Conservation (phyloP, 2,329 filamentous ascomycete genomes). For the Zasmidium angulare region DNA sequence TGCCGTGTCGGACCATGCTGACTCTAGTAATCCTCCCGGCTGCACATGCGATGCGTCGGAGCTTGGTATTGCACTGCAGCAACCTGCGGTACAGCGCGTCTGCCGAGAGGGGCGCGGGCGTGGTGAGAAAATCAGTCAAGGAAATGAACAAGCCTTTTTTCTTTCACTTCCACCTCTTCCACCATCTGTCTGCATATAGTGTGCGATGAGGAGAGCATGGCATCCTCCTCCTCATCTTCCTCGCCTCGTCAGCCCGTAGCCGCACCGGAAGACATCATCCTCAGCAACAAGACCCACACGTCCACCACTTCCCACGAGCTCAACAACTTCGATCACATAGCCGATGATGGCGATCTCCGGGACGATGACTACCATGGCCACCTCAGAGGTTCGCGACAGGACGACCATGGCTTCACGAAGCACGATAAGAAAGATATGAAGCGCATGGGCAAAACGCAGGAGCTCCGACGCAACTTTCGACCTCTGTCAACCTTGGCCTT, state of each 20-base stretch:
- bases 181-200: neutral
- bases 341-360: slow-evolving; percentile 14
- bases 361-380: slow-evolving; percentile 22
- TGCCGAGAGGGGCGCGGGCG: neutral
- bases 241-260: slow-evolving; percentile 1
- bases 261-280: slow-evolving; percentile 18
- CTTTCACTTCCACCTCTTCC: neutral
- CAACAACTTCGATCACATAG: slow-evolving; percentile 17
- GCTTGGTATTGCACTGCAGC: neutral
- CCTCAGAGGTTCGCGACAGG: slow-evolving; percentile 14
- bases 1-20: neutral
- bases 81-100: neutral
- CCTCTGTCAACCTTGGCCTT: slow-evolving; percentile 51
- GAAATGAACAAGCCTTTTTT: neutral
- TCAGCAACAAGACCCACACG: slow-evolving; percentile 20
- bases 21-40: neutral
- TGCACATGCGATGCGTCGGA: neutral
- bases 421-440: slow-evolving; percentile 45
- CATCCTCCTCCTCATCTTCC: slow-evolving; percentile 25
- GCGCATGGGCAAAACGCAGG: slow-evolving; percentile 50
- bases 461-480: slow-evolving; percentile 51
- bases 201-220: neutral
- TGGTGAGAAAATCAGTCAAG: neutral
- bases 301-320: slow-evolving; percentile 16
- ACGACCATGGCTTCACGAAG: slow-evolving; percentile 16